Evolutionary conservation across 495 filamentous ascomycete species (phyloP).

Genomic region (Bombardia bombarda): DNA sequence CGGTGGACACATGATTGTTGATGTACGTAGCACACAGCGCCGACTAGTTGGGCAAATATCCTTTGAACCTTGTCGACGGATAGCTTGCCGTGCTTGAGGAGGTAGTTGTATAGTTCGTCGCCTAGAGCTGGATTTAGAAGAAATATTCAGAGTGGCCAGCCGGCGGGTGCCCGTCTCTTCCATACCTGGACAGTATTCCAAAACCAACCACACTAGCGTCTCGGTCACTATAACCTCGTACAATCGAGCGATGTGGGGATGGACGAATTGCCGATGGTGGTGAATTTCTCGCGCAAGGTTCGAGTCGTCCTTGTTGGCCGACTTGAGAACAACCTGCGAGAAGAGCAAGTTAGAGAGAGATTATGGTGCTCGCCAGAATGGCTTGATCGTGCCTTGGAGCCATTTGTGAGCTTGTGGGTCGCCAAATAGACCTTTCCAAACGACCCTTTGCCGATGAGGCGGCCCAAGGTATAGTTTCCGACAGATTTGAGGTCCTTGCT

Average conservation of each 20-base stretch:
- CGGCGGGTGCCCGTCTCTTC: background rate
- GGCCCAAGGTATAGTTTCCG: constrained; percentile 88
- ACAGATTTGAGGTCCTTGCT: constrained; percentile 84
- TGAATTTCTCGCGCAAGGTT: constrained; percentile 97
- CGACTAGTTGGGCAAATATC: constrained; percentile 93
- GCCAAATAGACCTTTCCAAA: constrained; percentile 98
- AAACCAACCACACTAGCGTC: constrained; percentile 84
- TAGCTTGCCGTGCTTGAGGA: constrained; percentile 76
- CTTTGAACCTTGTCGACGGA: constrained; percentile 85
- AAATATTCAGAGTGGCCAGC: background rate
- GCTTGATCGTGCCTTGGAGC: constrained; percentile 69
- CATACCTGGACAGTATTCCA: constrained; percentile 95
- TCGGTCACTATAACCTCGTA: constrained; percentile 99
- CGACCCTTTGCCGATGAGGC: constrained; percentile 90
- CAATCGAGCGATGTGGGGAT: constrained; percentile 91
- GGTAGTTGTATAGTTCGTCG: constrained; percentile 94
- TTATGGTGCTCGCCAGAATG: background rate
- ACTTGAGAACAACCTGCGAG: constrained; percentile 86
- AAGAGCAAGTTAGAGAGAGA: background rate
- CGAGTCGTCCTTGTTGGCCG: constrained; percentile 88
- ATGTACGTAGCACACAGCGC: constrained; percentile 92
- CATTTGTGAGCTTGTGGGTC: constrained; percentile 95
- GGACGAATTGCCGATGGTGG: constrained; percentile 94
- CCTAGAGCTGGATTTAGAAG: constrained; percentile 43
- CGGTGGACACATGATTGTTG: constrained; percentile 93